Base-by-base conservation (phyloP, 2,329 filamentous ascomycete genomes). In the Zelopaecilomyces penicillatus region DNA sequence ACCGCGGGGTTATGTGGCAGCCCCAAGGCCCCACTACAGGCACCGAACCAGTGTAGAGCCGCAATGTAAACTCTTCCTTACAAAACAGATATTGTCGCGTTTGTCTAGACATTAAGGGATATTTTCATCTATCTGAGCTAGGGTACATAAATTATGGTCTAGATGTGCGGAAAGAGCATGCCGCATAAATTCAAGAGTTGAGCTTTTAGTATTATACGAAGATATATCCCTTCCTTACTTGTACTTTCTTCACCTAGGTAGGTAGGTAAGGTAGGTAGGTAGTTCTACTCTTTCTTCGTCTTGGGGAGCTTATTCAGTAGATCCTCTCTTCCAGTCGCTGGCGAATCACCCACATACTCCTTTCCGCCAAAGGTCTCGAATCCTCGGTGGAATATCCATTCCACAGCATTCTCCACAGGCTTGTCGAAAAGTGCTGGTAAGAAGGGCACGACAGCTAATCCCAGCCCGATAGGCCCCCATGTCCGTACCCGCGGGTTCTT, bases 331-430 rank as follows among this genome's bases (percentile, higher is more conserved):
- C 80, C 80, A 3, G 67, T 79, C 6, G 63, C 50, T 1, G 78
- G 78, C 12, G 76, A 62, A 45, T 75, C 58, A 8, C 78, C 78
- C 3, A 83, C 77, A 29, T 70, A 75, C 1, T 64, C 53, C 32
- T 72, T 65, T 1, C 80, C 90, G 4, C 87, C 89, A 46, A 88
- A 76, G 1, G 76, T 62, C 59, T 82, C 76, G 59, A 96, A 93
- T 0, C 76, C 85, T 55, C 82, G 86, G 57, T 95, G 86, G 69
- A 97, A 97, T 3, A 76, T 64, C 84, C 84, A 96, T 59, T 97
- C 90, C 0, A 95, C 87, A 0, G 86, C 88, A 50, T 88, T 77
- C 67, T 97, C 93, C 5, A 98, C 88, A 1, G 93, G 91, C 63
- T 95, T 77, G 58, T 98, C 90, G 55, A 96, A 96, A 44, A 95